Evolutionary conservation across 225 moss, liverwort and hornwort genomes (phyloP), one percentile per base, ranked within the genome.

Genomic region (Sphagnum tenellum): DNA sequence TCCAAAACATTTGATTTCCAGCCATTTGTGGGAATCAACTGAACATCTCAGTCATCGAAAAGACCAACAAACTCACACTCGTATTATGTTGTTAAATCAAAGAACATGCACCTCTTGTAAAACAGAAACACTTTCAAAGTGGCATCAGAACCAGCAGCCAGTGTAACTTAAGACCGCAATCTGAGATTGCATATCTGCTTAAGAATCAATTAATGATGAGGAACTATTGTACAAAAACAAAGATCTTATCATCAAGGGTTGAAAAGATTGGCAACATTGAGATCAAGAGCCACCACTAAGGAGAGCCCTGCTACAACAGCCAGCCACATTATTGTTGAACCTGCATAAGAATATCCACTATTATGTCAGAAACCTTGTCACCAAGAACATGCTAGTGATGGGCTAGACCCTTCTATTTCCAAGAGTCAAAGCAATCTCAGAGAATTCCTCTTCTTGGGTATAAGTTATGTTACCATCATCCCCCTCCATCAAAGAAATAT

Each of bases 191-290:
- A 29, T 29, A 29, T 29, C 29, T 29, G 29, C 29, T 29, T 29
- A 29, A 29, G 29, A 29, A 29, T 29, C 29, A 29, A 29, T 29
- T 29, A 29, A 29, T 29, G 29, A 29, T 29, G 29, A 29, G 29
- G 29, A 29, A 29, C 29, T 29, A 29, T 29, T 29, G 29, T 29
- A 29, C 29, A 29, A 29, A 29, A 29, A 29, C 29, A 29, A 29
- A 29, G 29, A 29, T 29, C 29, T 96, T 55, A 92, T 89, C 12
- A 92, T 75, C 62, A 79, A 57, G 81, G 79, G 65, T 80, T 81
- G 76, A 81, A 76, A 45, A 81, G 66, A 61, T 81, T 80, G 49
- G 67, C 44, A 54, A 79, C 47, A 69, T 81, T 77, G 59, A 86
- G 61, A 67, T 81, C 76, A 57, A 79, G 69, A 67, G 81, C 85